phyloP scores from a whole-genome alignment of 176 grass and related monocot genomes.

The Guadua angustifolia region DNA sequence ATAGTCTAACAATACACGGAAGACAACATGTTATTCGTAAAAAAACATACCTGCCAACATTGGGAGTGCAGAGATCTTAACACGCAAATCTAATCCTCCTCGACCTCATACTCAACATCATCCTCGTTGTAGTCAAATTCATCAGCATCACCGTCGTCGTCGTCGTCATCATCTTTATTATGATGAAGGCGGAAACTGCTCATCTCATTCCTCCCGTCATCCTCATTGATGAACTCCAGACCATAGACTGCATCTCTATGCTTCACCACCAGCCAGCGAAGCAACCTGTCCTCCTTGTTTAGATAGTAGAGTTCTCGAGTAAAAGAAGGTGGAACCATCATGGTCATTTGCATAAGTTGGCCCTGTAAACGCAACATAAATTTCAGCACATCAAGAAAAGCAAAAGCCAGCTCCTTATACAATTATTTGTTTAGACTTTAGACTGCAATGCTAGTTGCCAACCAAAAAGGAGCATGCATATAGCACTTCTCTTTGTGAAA shows the following conservation, averaged over 20 bases:
- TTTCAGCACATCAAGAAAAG: constrained; percentile 10
- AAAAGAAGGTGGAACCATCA: constrained; percentile 90
- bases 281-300: constrained; percentile 87
- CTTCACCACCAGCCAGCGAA: constrained; percentile 91
- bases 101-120: background rate
- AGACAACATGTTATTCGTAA: constrained; percentile 24
- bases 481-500: background rate
- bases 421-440: background rate
- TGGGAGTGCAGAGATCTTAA: constrained; percentile 8
- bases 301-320: constrained; percentile 84
- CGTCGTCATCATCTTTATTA: background rate
- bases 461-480: background rate
- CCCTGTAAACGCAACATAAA: constrained; percentile 59
- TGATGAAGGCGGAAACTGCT: background rate
- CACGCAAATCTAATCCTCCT: constrained; percentile 44
- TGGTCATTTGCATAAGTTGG: constrained; percentile 89
- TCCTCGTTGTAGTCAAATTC: background rate
- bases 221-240: constrained; percentile 81
- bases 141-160: background rate
- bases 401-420: background rate
- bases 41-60: constrained; percentile 4
- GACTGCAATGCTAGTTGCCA: background rate
- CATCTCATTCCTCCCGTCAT: constrained; percentile 56
- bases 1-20: constrained; percentile 1
- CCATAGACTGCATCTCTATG: constrained; percentile 77